phyloP scores from a whole-genome alignment of 768 basidiomycete species.

The Neoboletus brunneissimus region DNA sequence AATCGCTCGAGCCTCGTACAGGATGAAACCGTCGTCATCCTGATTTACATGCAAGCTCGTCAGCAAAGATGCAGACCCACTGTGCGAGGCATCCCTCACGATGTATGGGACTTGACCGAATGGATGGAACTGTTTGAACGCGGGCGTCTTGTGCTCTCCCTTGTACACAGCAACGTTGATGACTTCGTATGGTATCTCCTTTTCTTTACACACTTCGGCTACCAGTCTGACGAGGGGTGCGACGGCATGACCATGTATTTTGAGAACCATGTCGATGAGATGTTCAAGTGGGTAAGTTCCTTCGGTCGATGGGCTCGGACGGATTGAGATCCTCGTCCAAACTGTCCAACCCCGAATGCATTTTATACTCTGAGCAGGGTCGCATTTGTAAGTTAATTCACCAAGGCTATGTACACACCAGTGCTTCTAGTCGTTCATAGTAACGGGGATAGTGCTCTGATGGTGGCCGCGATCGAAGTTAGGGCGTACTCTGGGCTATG shows the following conservation, averaged over 20 bases:
- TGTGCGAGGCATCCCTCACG: constrained; percentile 4
- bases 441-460: not conserved
- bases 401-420: not conserved
- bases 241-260: constrained; percentile 38
- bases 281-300: not conserved
- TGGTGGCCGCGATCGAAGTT: not conserved
- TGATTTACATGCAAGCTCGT: not conserved
- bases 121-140: constrained; percentile 31
- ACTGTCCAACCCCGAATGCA: not conserved
- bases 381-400: not conserved
- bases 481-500: not conserved
- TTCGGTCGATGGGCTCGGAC: not conserved
- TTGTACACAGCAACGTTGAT: constrained; percentile 33
- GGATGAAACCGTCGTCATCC: constrained; percentile 34
- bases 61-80: not conserved
- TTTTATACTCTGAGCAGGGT: constrained; percentile 2
- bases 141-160: constrained; percentile 34
- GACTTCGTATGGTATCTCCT: constrained; percentile 39
- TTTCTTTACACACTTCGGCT: constrained; percentile 39
- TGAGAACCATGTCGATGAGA: constrained; percentile 38
- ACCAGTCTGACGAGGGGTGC: constrained; percentile 42
- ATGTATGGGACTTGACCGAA: constrained; percentile 40
- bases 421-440: not conserved
- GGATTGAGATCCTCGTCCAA: not conserved
- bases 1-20: constrained; percentile 31